phyloP scores from a whole-genome alignment of 208 protist species.

The Perkinsela sp. region DNA sequence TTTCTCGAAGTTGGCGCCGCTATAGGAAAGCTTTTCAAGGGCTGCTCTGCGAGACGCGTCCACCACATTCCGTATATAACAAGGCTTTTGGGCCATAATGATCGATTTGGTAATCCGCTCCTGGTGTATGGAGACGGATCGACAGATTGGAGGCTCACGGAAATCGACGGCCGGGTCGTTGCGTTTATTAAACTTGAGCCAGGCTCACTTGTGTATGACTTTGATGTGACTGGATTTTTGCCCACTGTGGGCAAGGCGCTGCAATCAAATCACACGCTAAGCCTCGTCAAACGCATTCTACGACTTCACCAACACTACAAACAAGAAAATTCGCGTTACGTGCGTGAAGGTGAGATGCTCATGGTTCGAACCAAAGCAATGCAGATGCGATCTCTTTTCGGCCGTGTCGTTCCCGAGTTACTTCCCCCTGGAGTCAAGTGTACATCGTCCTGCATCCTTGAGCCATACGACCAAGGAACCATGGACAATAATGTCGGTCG shows the following conservation, averaged over 20 bases:
- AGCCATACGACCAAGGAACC: conserved; percentile 14
- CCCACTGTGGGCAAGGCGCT: conserved; percentile 51
- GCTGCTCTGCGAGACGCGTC: conserved; percentile 27
- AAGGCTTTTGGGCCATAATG: conserved; percentile 23
- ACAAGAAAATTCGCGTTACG: conserved; percentile 23
- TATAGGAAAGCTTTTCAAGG: conserved; percentile 63
- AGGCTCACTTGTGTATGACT: conserved; percentile 36
- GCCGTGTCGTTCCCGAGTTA: conserved; percentile 48
- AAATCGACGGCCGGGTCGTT: conserved; percentile 40
- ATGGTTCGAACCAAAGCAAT: conserved; percentile 53
- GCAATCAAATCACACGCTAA: conserved; percentile 8
- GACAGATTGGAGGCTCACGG: conserved; percentile 28
- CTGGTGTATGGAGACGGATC: conserved; percentile 28
- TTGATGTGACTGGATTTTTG: conserved; percentile 42
- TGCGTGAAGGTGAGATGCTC: conserved; percentile 13
- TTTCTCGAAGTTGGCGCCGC: conserved; percentile 25
- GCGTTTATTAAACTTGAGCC: conserved; percentile 41
- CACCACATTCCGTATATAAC: conserved; percentile 29
- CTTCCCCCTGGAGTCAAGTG: conserved; percentile 42
- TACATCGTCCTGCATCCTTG: conserved; percentile 49
- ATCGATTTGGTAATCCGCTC: conserved; percentile 27
- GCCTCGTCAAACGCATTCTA: conserved; percentile 44
- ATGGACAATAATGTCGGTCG: conserved; percentile 16
- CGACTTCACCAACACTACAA: conserved; percentile 49
- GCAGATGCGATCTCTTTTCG: conserved; percentile 57